Evolutionary conservation across 2,329 filamentous ascomycete species (phyloP).

Genomic region (Bipolaris gigantea): DNA sequence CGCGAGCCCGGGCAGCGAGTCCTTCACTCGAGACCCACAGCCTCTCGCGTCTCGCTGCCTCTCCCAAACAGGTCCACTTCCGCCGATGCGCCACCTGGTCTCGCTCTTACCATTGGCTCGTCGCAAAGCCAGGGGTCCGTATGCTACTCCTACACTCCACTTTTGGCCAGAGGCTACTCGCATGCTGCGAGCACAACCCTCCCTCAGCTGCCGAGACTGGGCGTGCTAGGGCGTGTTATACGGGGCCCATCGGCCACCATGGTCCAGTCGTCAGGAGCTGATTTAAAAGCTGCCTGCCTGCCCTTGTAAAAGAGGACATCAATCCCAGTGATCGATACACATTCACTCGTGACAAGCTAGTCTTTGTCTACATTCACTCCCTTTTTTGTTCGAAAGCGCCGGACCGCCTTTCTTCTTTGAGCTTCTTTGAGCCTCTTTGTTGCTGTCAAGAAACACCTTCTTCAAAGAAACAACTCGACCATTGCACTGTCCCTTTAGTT

Average conservation of each 20-base stretch:
- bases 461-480: constrained; percentile 12
- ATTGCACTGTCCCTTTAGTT: constrained; percentile 13
- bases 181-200: constrained; percentile 29
- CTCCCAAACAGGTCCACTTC: constrained; percentile 32
- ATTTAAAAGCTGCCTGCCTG: constrained; percentile 27
- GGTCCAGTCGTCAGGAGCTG: constrained; percentile 12
- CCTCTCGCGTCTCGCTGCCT: constrained; percentile 29
- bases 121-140: constrained; percentile 20
- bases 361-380: constrained; percentile 38
- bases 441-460: constrained; percentile 13
- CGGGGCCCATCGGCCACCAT: constrained; percentile 16
- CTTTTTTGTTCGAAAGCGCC: constrained; percentile 32
- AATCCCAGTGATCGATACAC: constrained; percentile 28
- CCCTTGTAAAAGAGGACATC: constrained; percentile 24
- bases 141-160: constrained; percentile 20
- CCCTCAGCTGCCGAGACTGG: constrained; percentile 24
- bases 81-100: constrained; percentile 13
- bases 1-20: constrained; percentile 10
- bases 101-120: constrained; percentile 28
- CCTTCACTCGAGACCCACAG: constrained; percentile 16
- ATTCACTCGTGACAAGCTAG: constrained; percentile 36
- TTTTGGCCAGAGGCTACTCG: constrained; percentile 8
- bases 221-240: constrained; percentile 21
- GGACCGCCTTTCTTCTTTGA: constrained; percentile 36
- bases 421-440: constrained; percentile 23